phyloP scores from a whole-genome alignment of 148 eudicot species.

The Fagopyrum tataricum region DNA sequence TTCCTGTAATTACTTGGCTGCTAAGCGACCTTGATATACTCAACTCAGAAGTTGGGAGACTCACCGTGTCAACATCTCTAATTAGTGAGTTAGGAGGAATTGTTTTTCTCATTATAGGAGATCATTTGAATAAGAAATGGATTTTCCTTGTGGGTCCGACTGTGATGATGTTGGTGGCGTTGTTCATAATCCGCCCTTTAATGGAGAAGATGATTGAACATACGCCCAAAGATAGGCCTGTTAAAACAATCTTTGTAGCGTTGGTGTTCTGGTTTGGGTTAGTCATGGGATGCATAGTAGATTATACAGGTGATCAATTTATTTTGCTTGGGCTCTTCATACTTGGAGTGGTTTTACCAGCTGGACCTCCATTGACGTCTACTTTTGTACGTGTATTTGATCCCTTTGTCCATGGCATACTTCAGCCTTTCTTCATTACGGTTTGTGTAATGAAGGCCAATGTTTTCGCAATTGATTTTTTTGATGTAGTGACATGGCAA shows the following conservation, averaged over 20 bases:
- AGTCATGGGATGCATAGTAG: no score
- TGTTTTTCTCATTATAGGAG: neutral
- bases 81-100: conserved; percentile 10
- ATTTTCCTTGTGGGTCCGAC: neutral
- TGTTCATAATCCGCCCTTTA: conserved; percentile 22
- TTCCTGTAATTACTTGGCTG: conserved; percentile 22
- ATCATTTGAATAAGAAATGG: neutral
- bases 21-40: conserved; percentile 26
- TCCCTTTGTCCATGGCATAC: conserved; percentile 17
- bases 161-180: conserved; percentile 3
- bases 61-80: conserved; percentile 20
- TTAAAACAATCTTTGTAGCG: conserved; percentile 16
- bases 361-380: conserved; percentile 38
- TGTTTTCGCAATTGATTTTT: neutral
- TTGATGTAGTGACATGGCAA: neutral
- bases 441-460: conserved; percentile 21
- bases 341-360: conserved; percentile 25
- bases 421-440: conserved; percentile 25
- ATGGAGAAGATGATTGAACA: conserved; percentile 20
- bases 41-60: conserved; percentile 33
- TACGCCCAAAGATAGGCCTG: conserved; percentile 39
- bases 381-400: conserved; percentile 29
- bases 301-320: conserved; percentile 11
- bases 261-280: conserved; percentile 17
- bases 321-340: conserved; percentile 27